Conservation (phyloP, 2,329 filamentous ascomycete species). For the Neurospora crassa region DNA sequence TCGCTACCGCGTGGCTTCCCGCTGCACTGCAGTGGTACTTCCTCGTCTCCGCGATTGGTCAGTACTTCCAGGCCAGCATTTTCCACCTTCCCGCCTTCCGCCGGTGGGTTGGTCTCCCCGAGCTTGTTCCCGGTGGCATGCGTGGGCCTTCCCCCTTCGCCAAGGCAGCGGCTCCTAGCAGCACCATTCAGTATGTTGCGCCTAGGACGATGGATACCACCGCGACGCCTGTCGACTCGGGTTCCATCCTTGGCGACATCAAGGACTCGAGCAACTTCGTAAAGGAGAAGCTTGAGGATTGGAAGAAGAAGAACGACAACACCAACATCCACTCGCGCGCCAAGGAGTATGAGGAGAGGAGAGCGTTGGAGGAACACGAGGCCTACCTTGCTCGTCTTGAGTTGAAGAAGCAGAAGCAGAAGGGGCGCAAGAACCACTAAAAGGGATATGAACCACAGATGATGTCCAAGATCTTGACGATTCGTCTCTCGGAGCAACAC, state of each 20-base stretch:
- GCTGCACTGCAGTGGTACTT: constrained; percentile 55
- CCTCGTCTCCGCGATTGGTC: constrained; percentile 29
- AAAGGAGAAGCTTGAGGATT: constrained; percentile 14
- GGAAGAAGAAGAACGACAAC: constrained; percentile 4
- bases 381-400: constrained; percentile 10
- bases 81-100: constrained; percentile 32
- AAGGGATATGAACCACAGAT: neutral
- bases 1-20: constrained; percentile 37
- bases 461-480: neutral
- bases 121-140: constrained; percentile 12
- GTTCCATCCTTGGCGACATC: constrained; percentile 10
- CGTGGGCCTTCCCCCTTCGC: neutral
- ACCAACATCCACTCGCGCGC: constrained; percentile 12
- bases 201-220: constrained; percentile 22
- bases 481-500: neutral
- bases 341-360: constrained; percentile 21
- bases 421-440: neutral
- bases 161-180: constrained; percentile 1
- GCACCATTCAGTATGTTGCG: constrained; percentile 19
- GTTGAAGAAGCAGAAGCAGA: constrained; percentile 6
- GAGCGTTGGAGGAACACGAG: constrained; percentile 20
- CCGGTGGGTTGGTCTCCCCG: constrained; percentile 26
- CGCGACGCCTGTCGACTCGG: constrained; percentile 4
- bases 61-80: constrained; percentile 33
- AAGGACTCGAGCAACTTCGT: constrained; percentile 8